Conservation (phyloP, 2,329 filamentous ascomycete species). For the Neocatenulostroma microsporum region DNA sequence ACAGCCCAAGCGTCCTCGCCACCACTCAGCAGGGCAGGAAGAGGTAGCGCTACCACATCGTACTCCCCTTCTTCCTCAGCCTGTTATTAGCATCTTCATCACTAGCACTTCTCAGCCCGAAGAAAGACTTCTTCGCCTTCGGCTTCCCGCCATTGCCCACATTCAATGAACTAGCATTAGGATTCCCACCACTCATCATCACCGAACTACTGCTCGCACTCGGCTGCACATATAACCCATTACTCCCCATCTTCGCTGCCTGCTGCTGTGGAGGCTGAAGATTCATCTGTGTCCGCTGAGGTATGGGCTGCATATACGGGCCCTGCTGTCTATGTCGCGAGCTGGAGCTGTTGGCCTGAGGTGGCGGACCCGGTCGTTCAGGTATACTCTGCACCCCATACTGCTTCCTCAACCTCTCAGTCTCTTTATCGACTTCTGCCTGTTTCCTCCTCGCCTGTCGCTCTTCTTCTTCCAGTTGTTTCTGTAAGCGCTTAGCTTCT, state of each 20-base stretch:
- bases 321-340: constrained; percentile 10
- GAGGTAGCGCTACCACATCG: no score
- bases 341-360: constrained; percentile 9
- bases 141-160: constrained; percentile 9
- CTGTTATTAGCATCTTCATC: constrained; percentile 23
- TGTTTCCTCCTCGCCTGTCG: constrained; percentile 47
- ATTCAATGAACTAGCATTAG: constrained; percentile 12
- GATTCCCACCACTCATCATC: constrained; percentile 28
- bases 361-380: constrained; percentile 1
- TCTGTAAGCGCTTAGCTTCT: constrained; percentile 49
- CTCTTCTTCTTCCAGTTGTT: constrained; percentile 48
- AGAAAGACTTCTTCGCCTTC: constrained; percentile 31
- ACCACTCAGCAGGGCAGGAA: no score
- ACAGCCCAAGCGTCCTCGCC: no score
- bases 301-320: constrained; percentile 17
- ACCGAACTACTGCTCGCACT: constrained; percentile 22
- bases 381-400: constrained; percentile 50
- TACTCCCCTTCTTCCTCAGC: constrained; percentile 36
- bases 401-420: constrained; percentile 59
- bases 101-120: constrained; percentile 27
- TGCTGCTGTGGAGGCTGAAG: constrained; percentile 12
- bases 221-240: constrained; percentile 26
- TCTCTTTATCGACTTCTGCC: constrained; percentile 61
- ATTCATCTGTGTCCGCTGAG: constrained; percentile 15
- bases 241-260: constrained; percentile 14